Percentiles rank a stretch among this genome's conserved stretches.
These are phyloP conservation scores for Apiotrichum porosum DNA, from an alignment of 1,284 basidiomycete species.

Conservation along the genomic window DNA sequence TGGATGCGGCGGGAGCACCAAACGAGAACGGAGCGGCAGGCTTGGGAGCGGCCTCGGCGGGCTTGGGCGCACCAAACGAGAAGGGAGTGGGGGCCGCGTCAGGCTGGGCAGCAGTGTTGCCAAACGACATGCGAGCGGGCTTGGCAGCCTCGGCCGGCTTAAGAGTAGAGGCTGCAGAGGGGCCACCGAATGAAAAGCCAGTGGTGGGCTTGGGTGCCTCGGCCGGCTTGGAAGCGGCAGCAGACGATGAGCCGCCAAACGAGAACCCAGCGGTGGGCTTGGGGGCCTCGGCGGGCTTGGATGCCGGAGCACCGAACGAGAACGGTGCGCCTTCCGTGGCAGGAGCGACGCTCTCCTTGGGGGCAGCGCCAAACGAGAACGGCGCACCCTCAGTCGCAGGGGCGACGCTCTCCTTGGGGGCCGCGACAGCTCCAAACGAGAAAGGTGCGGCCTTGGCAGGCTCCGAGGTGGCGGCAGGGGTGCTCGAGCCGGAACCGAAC, in stretches of 20 bases:
- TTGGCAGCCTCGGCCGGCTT: no score
- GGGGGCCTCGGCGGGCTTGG: constrained; percentile 10
- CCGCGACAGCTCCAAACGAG: constrained; percentile 18
- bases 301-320: constrained; percentile 15
- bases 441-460: constrained; percentile 18
- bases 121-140: no score
- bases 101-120: no score
- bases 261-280: constrained; percentile 18
- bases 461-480: not conserved
- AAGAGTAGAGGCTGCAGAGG: not conserved
- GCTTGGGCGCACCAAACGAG: constrained; percentile 20
- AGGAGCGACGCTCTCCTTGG: no score
- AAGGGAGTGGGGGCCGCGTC: no score
- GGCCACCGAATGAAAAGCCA: constrained; percentile 18
- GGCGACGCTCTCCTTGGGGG: constrained; percentile 1
- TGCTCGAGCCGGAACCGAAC: constrained; percentile 1
- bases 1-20: constrained; percentile 7
- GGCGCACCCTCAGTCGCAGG: no score
- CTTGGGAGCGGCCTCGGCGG: constrained; percentile 8
- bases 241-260: constrained; percentile 11
- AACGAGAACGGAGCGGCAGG: constrained; percentile 4
- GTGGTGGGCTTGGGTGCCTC: no score
- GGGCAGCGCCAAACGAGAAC: constrained; percentile 12
- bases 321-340: no score
- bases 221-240: no score